phyloP scores from a whole-genome alignment of 2,329 filamentous ascomycete genomes.

The Fusarium nisikadoi region DNA sequence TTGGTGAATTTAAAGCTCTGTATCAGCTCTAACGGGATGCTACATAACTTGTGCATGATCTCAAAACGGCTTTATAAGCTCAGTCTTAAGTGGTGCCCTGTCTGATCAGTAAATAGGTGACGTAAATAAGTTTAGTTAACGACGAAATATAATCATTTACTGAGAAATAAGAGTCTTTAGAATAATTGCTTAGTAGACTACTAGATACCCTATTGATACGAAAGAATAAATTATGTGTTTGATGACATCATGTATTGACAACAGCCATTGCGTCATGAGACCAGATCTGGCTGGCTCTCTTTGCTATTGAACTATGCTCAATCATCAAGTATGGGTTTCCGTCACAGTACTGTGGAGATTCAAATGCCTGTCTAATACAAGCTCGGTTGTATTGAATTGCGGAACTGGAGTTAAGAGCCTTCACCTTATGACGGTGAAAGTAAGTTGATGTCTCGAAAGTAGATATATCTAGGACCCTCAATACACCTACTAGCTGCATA shows the following conservation, averaged over 20 bases:
- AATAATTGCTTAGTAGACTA: background rate
- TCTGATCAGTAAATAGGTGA: background rate
- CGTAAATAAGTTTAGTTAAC: background rate
- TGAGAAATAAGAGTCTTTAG: background rate
- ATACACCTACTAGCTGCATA: background rate
- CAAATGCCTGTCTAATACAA: conserved; percentile 2
- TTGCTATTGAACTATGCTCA: background rate
- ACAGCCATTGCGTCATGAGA: conserved; percentile 34
- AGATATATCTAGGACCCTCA: conserved; percentile 3
- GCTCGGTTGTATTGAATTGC: conserved; percentile 1
- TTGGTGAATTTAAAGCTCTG: background rate
- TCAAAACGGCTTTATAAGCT: background rate
- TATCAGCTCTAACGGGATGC: background rate
- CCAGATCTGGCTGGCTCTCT: conserved; percentile 6
- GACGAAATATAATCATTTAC: background rate
- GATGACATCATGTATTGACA: conserved; percentile 26
- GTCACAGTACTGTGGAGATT: background rate
- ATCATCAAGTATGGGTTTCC: background rate
- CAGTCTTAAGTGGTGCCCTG: background rate
- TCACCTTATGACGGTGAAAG: conserved; percentile 7
- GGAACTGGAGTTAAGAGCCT: background rate
- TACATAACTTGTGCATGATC: background rate
- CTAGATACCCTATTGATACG: background rate
- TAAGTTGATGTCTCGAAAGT: background rate
- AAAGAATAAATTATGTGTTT: conserved; percentile 14